phyloP scores from a whole-genome alignment of 2,329 filamentous ascomycete genomes.

The Didymella keratinophila region DNA sequence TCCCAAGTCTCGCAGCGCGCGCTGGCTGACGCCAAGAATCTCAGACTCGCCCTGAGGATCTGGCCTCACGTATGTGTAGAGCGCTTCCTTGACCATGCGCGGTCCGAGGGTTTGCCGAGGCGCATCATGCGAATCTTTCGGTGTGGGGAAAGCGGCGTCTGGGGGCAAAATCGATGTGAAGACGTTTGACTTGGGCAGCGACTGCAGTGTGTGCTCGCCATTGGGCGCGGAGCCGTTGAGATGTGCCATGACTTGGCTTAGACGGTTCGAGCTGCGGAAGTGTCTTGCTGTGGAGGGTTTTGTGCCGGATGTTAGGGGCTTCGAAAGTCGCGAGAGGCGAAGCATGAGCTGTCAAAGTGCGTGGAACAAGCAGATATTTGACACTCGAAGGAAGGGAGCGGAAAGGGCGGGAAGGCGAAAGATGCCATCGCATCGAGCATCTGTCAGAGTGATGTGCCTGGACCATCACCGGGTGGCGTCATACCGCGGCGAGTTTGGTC shows the following conservation, averaged over 20 bases:
- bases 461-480: constrained; percentile 32
- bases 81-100: constrained; percentile 81
- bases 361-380: neutral
- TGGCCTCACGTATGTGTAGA: constrained; percentile 91
- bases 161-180: constrained; percentile 75
- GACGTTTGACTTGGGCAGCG: constrained; percentile 69
- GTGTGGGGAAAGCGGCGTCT: constrained; percentile 81
- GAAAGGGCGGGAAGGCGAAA: constrained; percentile 24
- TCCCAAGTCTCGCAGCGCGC: constrained; percentile 82
- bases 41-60: constrained; percentile 76
- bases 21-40: constrained; percentile 79
- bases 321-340: constrained; percentile 22
- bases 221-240: constrained; percentile 44
- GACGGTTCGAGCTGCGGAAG: constrained; percentile 39
- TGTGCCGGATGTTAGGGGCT: constrained; percentile 12
- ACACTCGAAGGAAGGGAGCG: constrained; percentile 4
- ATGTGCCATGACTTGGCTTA: constrained; percentile 56
- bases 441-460: constrained; percentile 33
- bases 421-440: constrained; percentile 20
- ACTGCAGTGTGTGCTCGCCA: constrained; percentile 50
- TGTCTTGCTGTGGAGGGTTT: constrained; percentile 13
- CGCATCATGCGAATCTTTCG: constrained; percentile 80
- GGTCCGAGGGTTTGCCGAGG: constrained; percentile 79
- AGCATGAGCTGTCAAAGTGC: constrained; percentile 26
- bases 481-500: constrained; percentile 8